Percentiles rank a stretch among this genome's conserved stretches.
These are phyloP conservation scores for Solidago caesia DNA, from an alignment of 129 eudicot species.

Conservation along the genomic window DNA sequence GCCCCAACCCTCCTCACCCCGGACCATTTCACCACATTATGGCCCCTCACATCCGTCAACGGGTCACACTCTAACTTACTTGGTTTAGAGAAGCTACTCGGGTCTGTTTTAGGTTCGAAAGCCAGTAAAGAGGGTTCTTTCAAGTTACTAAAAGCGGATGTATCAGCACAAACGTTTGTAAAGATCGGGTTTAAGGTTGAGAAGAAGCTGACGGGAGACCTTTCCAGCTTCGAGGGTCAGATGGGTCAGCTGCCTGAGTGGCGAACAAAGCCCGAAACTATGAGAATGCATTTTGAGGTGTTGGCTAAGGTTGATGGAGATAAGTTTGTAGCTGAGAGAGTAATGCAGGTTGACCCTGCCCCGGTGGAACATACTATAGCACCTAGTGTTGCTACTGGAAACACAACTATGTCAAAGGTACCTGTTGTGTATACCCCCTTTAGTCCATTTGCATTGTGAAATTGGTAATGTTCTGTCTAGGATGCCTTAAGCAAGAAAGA, in stretches of 20 bases:
- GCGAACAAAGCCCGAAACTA: constrained; percentile 78
- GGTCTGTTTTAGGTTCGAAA: constrained; percentile 73
- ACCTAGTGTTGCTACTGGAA: constrained; percentile 50
- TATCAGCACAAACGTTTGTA: constrained; percentile 83
- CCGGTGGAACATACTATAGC: constrained; percentile 48
- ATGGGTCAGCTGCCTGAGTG: constrained; percentile 55
- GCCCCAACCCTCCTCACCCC: constrained; percentile 81
- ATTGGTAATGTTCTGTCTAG: background rate
- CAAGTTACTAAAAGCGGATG: constrained; percentile 79
- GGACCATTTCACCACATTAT: constrained; percentile 60
- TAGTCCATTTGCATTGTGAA: constrained; percentile 58
- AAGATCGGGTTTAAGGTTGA: constrained; percentile 83
- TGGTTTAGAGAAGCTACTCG: constrained; percentile 71
- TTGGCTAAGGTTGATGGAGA: constrained; percentile 84
- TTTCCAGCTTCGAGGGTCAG: constrained; percentile 21
- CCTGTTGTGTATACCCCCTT: constrained; percentile 62
- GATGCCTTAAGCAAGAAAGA: background rate
- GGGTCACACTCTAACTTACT: constrained; percentile 73
- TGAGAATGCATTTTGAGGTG: constrained; percentile 94
- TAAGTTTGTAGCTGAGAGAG: constrained; percentile 69
- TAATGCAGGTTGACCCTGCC: constrained; percentile 52
- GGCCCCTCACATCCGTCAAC: constrained; percentile 79
- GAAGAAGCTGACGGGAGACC: constrained; percentile 59
- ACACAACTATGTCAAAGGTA: constrained; percentile 60
- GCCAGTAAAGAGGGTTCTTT: constrained; percentile 76